A percentile compares a stretch with the other conserved stretches of the same genome.
These are phyloP conservation scores for Oryza longistaminata DNA, from an alignment of 176 grass and related monocot genomes.

Conservation along the genomic window DNA sequence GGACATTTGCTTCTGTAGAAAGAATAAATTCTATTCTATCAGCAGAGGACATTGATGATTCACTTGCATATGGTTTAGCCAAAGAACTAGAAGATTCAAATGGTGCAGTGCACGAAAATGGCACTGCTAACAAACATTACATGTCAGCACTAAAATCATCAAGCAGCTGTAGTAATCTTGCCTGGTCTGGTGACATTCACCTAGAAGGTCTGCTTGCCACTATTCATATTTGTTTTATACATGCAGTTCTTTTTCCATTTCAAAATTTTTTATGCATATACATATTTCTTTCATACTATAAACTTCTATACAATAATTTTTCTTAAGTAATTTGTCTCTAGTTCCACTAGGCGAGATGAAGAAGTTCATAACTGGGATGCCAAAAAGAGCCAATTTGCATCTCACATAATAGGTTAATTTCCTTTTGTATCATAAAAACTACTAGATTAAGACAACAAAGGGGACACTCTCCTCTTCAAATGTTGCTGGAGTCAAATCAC, in stretches of 20 bases:
- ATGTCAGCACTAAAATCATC: constrained; percentile 84
- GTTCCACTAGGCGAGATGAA: too few relatives aligned
- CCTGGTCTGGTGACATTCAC: constrained; percentile 86
- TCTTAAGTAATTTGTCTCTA: background rate
- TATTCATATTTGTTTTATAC: constrained; percentile 1
- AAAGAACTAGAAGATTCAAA: constrained; percentile 63
- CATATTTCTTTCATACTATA: background rate
- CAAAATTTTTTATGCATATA: background rate
- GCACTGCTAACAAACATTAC: constrained; percentile 57
- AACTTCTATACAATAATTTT: background rate
- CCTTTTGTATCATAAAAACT: background rate
- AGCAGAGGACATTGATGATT: constrained; percentile 75
- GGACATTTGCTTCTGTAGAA: constrained; percentile 76
- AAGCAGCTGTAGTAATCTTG: constrained; percentile 61
- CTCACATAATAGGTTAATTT: background rate
- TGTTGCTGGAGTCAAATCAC: background rate
- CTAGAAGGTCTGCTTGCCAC: constrained; percentile 68
- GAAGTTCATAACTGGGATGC: too few relatives aligned
- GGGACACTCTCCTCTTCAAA: background rate
- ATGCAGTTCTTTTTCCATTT: background rate
- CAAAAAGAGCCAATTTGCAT: too few relatives aligned
- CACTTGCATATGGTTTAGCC: constrained; percentile 92
- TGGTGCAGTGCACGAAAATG: constrained; percentile 40
- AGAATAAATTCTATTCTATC: constrained; percentile 89
- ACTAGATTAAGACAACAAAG: background rate